phyloP scores from a whole-genome alignment of 2,329 filamentous ascomycete genomes.

The Pseudonectria buxi region DNA sequence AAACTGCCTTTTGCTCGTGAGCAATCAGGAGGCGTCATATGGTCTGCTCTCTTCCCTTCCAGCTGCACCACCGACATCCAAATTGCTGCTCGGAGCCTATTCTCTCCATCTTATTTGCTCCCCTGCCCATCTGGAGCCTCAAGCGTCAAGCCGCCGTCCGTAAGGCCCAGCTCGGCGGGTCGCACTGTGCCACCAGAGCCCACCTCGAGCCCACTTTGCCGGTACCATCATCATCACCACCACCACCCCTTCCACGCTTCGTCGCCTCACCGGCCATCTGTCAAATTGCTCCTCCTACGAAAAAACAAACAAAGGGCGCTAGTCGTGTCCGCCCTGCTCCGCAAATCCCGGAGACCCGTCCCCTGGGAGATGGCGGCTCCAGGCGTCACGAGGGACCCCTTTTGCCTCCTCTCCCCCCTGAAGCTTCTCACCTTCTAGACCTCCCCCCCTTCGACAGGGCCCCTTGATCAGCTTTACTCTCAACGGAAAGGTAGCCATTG shows the following conservation, averaged over 20 bases:
- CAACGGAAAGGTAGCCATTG: too few relatives aligned
- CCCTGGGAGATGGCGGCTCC: constrained; percentile 22
- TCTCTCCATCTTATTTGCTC: too few relatives aligned
- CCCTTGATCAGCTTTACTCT: too few relatives aligned
- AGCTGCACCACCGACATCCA: too few relatives aligned
- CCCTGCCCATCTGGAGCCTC: too few relatives aligned
- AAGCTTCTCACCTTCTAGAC: background rate
- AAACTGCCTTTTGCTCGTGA: too few relatives aligned
- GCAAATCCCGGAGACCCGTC: constrained; percentile 2
- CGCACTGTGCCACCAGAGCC: constrained; percentile 9
- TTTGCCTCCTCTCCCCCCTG: constrained; percentile 11
- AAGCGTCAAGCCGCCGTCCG: too few relatives aligned
- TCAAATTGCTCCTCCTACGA: constrained; percentile 11
- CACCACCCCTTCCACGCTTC: constrained; percentile 1
- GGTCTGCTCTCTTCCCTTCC: too few relatives aligned
- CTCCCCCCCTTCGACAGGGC: background rate
- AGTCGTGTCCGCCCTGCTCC: constrained; percentile 5
- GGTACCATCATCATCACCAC: constrained; percentile 1
- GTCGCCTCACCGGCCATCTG: constrained; percentile 7
- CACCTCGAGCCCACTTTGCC: background rate
- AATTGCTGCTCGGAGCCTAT: too few relatives aligned
- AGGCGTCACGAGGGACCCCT: constrained; percentile 20
- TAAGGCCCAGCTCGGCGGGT: constrained; percentile 1
- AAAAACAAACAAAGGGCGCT: constrained; percentile 13
- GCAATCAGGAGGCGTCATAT: too few relatives aligned